Evolutionary conservation across 495 filamentous ascomycete genomes (phyloP), one percentile per base, ranked within the genome.

Genomic region (Astrothelium subdiscretum): DNA sequence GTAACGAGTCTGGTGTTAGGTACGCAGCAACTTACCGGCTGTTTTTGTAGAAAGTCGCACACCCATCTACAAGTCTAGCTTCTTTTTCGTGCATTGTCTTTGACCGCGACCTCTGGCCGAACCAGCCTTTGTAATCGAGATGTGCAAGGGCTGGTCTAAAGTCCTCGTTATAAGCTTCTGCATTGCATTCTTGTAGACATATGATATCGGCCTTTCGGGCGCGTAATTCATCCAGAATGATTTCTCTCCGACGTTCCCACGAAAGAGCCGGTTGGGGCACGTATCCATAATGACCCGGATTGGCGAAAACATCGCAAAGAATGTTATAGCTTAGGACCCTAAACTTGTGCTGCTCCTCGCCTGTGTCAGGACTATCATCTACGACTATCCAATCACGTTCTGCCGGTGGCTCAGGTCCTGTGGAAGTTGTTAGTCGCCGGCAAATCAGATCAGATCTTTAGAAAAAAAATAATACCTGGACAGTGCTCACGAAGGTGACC

Each of bases 21-120:
- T 57, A 12, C 26, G 26, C 5, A 22, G 52, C 26, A 26, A 52
- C 70, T 59, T 61, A 75, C 78, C 95, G 95, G 75, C 81, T 88
- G 64, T 79, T 82, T 75, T 96, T 98, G 81, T 89, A 97, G 73
- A 98, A 97, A 32, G 89, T 92, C 32, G 94, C 94, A 74, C 94
- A 98, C 20, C 94, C 94, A 77, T 98, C 94, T 4, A 98, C 91
- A 18, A 76, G 72, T 69, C 86, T 89, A 13, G 90, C 88, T 60
- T 97, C 91, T 66, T 86, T 88, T 69, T 92, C 89, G 32, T 83
- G 82, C 89, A 97, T 92, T 18, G 92, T 96, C 78, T 87, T 87
- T 27, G 91, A 87, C 68, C 94, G 83, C 59, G 85, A 82, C 71
- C 92, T 89, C 1, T 90, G 87, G 81, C 87, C 96, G 73, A 89